Conservation (phyloP, 192 early-diverging fungal genomes). For the Spinellus fusiger region DNA sequence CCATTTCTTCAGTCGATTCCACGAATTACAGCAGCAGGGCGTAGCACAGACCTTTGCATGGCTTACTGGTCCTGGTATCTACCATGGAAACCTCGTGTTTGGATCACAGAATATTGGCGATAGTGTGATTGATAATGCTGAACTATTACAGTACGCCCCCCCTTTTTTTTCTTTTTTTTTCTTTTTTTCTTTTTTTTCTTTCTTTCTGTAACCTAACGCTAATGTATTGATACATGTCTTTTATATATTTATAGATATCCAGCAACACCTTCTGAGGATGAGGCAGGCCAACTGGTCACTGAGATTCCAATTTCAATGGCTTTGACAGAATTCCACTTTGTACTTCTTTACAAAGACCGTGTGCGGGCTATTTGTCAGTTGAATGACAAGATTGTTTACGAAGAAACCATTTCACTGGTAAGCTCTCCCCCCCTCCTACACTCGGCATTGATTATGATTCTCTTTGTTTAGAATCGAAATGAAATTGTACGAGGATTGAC, state of each 20-base stretch:
- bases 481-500: conserved; percentile 60
- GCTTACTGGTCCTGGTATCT: conserved; percentile 86
- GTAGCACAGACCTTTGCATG: conserved; percentile 82
- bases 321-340: conserved; percentile 84
- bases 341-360: conserved; percentile 75
- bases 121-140: conserved; percentile 74
- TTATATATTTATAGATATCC: conserved; percentile 60
- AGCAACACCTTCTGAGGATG: conserved; percentile 32
- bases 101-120: conserved; percentile 68
- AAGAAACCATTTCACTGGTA: conserved; percentile 73
- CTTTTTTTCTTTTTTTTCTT: too few species aligned
- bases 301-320: conserved; percentile 73
- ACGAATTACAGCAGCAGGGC: conserved; percentile 61
- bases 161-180: too few species aligned
- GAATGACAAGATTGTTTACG: conserved; percentile 77
- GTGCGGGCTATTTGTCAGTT: conserved; percentile 75
- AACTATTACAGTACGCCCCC: conserved; percentile 72
- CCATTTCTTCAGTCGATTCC: conserved; percentile 63
- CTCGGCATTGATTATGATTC: background rate
- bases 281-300: conserved; percentile 18
- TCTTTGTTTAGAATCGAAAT: conserved; percentile 1
- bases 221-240: too few species aligned
- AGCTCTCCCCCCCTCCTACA: background rate
- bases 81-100: conserved; percentile 77
- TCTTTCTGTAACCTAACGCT: too few species aligned